Evolutionary conservation across 345 rosid species (phyloP).

Genomic region (Sisymbrium altissimum): DNA sequence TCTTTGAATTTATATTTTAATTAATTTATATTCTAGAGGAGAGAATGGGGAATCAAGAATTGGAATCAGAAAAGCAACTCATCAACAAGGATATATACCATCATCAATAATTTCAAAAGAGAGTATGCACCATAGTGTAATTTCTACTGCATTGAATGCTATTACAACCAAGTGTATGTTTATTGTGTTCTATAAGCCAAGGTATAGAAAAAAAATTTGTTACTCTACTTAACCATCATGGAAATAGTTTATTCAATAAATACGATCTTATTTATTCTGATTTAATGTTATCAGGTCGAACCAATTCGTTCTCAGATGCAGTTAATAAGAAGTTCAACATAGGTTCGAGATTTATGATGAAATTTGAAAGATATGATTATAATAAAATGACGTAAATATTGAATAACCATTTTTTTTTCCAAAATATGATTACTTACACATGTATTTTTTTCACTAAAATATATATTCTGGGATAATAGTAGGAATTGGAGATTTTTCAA

Average conservation of each 20-base stretch:
- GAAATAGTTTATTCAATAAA: neutral
- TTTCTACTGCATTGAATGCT: neutral
- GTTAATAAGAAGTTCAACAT: slow-evolving; percentile 44
- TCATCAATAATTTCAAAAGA: neutral
- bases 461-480: neutral
- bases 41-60: neutral
- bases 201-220: neutral
- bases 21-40: neutral
- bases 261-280: neutral
- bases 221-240: too few species aligned
- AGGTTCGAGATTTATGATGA: slow-evolving; percentile 63
- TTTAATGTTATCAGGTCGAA: slow-evolving; percentile 14
- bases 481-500: neutral
- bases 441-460: too few species aligned
- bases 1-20: neutral
- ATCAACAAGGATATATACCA: neutral
- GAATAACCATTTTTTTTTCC: neutral
- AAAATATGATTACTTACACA: neutral
- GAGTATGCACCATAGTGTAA: neutral
- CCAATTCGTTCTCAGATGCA: slow-evolving; percentile 61
- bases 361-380: slow-evolving; percentile 51
- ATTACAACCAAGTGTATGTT: neutral
- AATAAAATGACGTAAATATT: slow-evolving; percentile 5
- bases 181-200: neutral
- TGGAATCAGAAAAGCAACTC: neutral